These are phyloP conservation scores for Talaromyces rugulosus DNA, from an alignment of 2,329 filamentous ascomycete genomes.

Conservation along the genomic window DNA sequence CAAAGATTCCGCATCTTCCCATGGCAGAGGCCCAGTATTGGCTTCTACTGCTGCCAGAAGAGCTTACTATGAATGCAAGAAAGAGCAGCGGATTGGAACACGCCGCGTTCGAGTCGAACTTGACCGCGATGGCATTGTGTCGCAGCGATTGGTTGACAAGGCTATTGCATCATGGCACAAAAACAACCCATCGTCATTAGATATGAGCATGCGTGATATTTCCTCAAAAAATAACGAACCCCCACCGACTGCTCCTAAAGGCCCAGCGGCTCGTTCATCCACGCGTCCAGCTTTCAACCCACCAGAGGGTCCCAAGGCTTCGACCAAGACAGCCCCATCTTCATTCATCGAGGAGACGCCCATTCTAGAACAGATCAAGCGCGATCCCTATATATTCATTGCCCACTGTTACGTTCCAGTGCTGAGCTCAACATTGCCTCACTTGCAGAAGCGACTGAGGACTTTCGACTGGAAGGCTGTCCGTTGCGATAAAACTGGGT, in stretches of 20 bases:
- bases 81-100: constrained; percentile 74
- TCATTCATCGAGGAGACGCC: constrained; percentile 61
- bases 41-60: constrained; percentile 77
- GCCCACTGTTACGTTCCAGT: constrained; percentile 83
- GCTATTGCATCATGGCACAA: constrained; percentile 65
- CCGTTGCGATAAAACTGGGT: constrained; percentile 77
- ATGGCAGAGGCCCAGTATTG: constrained; percentile 52
- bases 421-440: constrained; percentile 75
- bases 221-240: constrained; percentile 54
- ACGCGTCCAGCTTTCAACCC: constrained; percentile 30
- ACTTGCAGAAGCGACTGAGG: constrained; percentile 86
- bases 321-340: constrained; percentile 32
- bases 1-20: constrained; percentile 61
- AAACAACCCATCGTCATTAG: constrained; percentile 30
- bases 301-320: constrained; percentile 37
- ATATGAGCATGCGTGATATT: constrained; percentile 32
- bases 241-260: constrained; percentile 81
- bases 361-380: constrained; percentile 65
- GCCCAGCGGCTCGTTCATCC: constrained; percentile 61
- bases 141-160: constrained; percentile 70
- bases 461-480: constrained; percentile 77
- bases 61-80: constrained; percentile 68
- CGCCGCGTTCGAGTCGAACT: constrained; percentile 76
- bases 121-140: constrained; percentile 82
- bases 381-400: constrained; percentile 86